Conservation (phyloP, 495 filamentous ascomycete species). For the Tuber magnatum region DNA sequence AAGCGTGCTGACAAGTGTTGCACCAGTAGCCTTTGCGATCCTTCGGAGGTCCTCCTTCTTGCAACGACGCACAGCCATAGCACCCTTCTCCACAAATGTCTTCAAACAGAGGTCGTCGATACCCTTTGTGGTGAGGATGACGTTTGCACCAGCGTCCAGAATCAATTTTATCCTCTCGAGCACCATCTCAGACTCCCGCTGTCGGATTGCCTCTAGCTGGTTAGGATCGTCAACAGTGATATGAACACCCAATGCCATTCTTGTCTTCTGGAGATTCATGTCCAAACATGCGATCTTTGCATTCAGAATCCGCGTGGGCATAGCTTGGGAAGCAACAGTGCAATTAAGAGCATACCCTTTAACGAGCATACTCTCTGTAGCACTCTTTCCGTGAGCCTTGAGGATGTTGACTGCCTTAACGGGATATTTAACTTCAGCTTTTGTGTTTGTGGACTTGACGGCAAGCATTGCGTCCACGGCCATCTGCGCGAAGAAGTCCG, state of each 20-base stretch:
- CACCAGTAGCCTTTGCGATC: constrained; percentile 93
- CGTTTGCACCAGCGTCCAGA: constrained; percentile 92
- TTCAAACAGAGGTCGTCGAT: constrained; percentile 96
- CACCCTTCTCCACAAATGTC: constrained; percentile 86
- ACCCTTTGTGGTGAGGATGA: constrained; percentile 93
- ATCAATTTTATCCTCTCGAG: constrained; percentile 95
- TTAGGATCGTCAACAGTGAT: constrained; percentile 96
- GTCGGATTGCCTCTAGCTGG: constrained; percentile 92
- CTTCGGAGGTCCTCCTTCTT: constrained; percentile 98
- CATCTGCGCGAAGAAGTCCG: constrained; percentile 96
- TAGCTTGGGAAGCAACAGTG: constrained; percentile 95
- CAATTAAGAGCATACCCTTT: constrained; percentile 98
- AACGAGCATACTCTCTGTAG: constrained; percentile 79
- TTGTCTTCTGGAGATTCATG: constrained; percentile 96
- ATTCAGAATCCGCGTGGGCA: constrained; percentile 86
- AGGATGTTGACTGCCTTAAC: constrained; percentile 98
- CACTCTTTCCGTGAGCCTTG: constrained; percentile 94
- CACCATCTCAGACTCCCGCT: constrained; percentile 86
- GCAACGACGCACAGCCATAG: constrained; percentile 91
- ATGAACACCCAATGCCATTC: constrained; percentile 98
- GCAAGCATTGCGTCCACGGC: constrained; percentile 93
- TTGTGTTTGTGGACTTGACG: constrained; percentile 86
- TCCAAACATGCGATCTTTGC: constrained; percentile 96
- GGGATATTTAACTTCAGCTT: constrained; percentile 86
- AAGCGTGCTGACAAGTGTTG: constrained; percentile 81